phyloP scores from a whole-genome alignment of 371 early-diverging fungal species.

The Apophysomyces trapeziformis region DNA sequence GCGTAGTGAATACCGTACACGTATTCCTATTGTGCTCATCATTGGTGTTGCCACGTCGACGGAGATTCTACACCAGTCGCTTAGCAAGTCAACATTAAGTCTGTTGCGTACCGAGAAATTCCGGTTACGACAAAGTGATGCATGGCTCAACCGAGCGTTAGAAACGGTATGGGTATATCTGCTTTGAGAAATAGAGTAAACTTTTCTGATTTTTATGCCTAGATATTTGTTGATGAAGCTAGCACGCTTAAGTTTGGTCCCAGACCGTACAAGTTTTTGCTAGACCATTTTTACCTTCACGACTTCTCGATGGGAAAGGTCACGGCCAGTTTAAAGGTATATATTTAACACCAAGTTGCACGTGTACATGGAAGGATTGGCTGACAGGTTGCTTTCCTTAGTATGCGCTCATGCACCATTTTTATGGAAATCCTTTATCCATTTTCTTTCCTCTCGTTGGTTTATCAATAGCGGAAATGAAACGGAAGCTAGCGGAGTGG shows the following conservation, averaged over 20 bases:
- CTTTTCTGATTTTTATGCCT: background rate
- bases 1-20: slow-evolving; percentile 64
- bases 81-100: slow-evolving; percentile 70
- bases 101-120: slow-evolving; percentile 81
- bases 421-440: slow-evolving; percentile 85
- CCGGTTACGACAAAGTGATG: slow-evolving; percentile 73
- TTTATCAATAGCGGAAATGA: slow-evolving; percentile 27
- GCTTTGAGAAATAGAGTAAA: too few species aligned
- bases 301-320: slow-evolving; percentile 79
- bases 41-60: slow-evolving; percentile 86
- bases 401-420: slow-evolving; percentile 88
- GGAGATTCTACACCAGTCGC: slow-evolving; percentile 80
- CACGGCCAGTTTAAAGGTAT: slow-evolving; percentile 72
- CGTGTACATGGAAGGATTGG: background rate
- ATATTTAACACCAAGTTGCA: background rate
- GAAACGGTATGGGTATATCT: slow-evolving; percentile 50
- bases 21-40: slow-evolving; percentile 80
- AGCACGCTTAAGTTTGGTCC: slow-evolving; percentile 67
- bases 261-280: slow-evolving; percentile 71
- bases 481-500: slow-evolving; percentile 40
- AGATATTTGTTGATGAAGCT: slow-evolving; percentile 63
- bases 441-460: slow-evolving; percentile 55
- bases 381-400: slow-evolving; percentile 27
- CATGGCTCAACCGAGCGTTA: slow-evolving; percentile 79
- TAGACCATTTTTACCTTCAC: slow-evolving; percentile 79